Evolutionary conservation across 2,329 filamentous ascomycete species (phyloP).

Genomic region (Trichoderma atroviride): DNA sequence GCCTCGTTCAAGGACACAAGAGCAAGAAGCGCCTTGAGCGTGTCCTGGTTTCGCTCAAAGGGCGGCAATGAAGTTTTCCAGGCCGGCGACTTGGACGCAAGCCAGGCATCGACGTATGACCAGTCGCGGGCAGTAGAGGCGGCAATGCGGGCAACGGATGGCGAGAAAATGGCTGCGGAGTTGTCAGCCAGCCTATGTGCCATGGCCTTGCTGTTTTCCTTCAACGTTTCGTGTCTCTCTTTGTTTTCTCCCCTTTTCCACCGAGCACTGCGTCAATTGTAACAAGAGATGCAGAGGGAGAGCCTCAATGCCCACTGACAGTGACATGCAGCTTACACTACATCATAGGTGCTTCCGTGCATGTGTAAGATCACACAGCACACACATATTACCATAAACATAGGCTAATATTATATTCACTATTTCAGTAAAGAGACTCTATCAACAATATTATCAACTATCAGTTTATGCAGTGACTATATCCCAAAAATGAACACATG

Average conservation of each 20-base stretch:
- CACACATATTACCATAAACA: neutral
- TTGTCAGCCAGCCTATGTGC: conserved; percentile 29
- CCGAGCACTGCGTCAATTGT: neutral
- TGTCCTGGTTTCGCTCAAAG: conserved; percentile 88
- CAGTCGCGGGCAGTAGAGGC: conserved; percentile 87
- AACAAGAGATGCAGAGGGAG: neutral
- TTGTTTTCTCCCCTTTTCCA: neutral
- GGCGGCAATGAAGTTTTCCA: conserved; percentile 58
- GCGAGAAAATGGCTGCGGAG: conserved; percentile 64
- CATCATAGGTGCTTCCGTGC: neutral
- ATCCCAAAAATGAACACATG: neutral
- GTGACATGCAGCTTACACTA: neutral
- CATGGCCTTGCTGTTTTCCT: neutral
- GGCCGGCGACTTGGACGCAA: conserved; percentile 68
- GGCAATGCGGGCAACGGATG: conserved; percentile 70
- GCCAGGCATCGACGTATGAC: conserved; percentile 85
- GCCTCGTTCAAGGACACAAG: conserved; percentile 76
- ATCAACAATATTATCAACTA: neutral
- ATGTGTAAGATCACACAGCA: neutral
- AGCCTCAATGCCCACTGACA: neutral
- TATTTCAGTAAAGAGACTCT: neutral
- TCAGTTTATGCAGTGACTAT: neutral
- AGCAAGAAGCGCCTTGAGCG: conserved; percentile 72
- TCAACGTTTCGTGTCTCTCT: neutral
- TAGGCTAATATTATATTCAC: neutral